phyloP scores from a whole-genome alignment of 768 basidiomycete genomes.

The Lactarius deliciosus region DNA sequence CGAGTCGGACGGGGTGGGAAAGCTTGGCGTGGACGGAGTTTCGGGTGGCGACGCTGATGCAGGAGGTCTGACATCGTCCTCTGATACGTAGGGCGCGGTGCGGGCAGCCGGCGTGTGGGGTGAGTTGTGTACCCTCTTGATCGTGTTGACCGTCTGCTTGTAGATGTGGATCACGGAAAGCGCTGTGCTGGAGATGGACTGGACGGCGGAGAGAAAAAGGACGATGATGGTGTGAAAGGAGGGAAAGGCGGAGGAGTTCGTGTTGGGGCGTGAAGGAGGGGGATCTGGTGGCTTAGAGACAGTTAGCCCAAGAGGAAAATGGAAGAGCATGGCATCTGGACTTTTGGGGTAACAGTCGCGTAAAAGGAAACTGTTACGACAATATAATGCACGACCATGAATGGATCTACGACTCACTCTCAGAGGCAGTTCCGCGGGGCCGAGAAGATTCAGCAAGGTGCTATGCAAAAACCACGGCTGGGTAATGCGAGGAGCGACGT shows the following conservation, averaged over 20 bases:
- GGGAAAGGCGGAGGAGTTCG: slow-evolving; percentile 26
- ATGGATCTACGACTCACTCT: slow-evolving; percentile 12
- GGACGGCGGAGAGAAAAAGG: slow-evolving; percentile 70
- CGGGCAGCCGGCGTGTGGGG: slow-evolving; percentile 1
- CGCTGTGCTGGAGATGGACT: slow-evolving; percentile 65
- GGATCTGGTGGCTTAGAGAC: slow-evolving; percentile 31
- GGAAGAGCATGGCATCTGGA: neutral
- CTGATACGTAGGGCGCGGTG: neutral
- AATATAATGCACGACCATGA: neutral
- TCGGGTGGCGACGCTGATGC: slow-evolving; percentile 9
- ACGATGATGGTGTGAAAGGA: slow-evolving; percentile 59
- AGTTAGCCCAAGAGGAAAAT: neutral
- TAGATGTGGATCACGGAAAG: slow-evolving; percentile 68
- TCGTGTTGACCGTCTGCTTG: slow-evolving; percentile 60
- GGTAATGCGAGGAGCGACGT: slow-evolving; percentile 55
- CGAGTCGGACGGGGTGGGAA: slow-evolving; percentile 22
- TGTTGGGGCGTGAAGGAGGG: slow-evolving; percentile 33
- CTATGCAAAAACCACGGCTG: slow-evolving; percentile 92
- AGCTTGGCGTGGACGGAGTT: neutral
- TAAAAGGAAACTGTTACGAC: neutral
- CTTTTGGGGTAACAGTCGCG: neutral
- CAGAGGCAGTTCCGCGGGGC: slow-evolving; percentile 34
- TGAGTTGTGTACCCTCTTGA: slow-evolving; percentile 57
- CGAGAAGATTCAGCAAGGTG: slow-evolving; percentile 63
- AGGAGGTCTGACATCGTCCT: neutral